phyloP scores from a whole-genome alignment of 2,329 filamentous ascomycete genomes.

The Scopulariopsis brevicaulis region DNA sequence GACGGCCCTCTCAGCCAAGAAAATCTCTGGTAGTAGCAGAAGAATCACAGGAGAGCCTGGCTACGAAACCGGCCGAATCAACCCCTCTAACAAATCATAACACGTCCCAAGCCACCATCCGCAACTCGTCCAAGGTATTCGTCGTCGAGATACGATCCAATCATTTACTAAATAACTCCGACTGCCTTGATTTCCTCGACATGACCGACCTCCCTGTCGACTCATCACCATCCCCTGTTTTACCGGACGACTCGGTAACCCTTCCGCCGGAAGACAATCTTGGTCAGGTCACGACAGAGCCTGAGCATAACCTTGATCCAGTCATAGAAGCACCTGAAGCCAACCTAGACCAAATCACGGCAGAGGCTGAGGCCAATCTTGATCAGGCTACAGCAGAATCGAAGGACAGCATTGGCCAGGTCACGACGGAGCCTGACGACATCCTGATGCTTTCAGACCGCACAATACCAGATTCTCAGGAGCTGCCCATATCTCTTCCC shows the following conservation, averaged over 20 bases:
- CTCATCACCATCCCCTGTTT: not conserved
- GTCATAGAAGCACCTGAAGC: too few species aligned
- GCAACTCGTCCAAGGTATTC: not conserved
- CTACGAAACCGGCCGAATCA: not conserved
- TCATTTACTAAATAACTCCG: not conserved
- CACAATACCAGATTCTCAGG: conserved; percentile 17
- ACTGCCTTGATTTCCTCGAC: not conserved
- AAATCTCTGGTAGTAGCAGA: not conserved
- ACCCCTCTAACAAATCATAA: not conserved
- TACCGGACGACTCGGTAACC: not conserved
- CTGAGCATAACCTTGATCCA: not conserved
- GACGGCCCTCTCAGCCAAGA: not conserved
- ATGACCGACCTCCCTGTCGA: not conserved
- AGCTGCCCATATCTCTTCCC: conserved; percentile 4
- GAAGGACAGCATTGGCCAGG: not conserved
- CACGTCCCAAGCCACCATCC: not conserved
- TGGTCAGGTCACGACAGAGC: not conserved
- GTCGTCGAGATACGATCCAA: not conserved
- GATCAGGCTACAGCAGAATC: not conserved
- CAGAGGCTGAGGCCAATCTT: too few species aligned
- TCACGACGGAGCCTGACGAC: not conserved
- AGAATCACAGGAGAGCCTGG: not conserved
- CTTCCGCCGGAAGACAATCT: not conserved
- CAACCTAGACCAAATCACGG: too few species aligned
- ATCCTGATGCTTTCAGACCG: not conserved